A percentile compares a stretch with the other conserved stretches of the same genome.
Conservation (phyloP, 495 filamentous ascomycete species). For the Annulohypoxylon moriforme region DNA sequence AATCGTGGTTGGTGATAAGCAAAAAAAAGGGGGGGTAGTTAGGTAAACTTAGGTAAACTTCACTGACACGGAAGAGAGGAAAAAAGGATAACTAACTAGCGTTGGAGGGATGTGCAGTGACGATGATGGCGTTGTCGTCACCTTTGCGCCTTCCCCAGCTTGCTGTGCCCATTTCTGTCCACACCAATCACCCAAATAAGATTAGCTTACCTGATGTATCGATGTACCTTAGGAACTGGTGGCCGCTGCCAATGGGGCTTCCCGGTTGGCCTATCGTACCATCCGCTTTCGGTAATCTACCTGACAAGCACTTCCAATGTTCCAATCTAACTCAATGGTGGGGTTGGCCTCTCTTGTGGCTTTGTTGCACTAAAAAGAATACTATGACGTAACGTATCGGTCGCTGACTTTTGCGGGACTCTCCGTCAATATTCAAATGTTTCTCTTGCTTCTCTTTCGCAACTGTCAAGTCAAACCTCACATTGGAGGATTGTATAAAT, state of each 20-base stretch:
- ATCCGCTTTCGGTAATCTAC: conserved; percentile 40
- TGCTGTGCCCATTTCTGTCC: conserved; percentile 23
- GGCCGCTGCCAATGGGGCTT: conserved; percentile 3
- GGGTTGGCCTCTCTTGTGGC: conserved; percentile 21
- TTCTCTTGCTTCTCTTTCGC: neutral
- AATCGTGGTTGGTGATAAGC: neutral
- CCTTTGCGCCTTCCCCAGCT: conserved; percentile 35
- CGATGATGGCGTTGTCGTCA: conserved; percentile 45
- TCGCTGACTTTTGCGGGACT: neutral
- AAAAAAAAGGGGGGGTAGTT: conserved; percentile 2
- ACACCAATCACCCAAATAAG: conserved; percentile 23
- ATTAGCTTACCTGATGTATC: conserved; percentile 30
- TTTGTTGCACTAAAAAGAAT: conserved; percentile 12
- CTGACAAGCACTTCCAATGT: conserved; percentile 3
- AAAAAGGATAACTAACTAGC: conserved; percentile 23
- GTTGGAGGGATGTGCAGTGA: conserved; percentile 24
- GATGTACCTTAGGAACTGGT: neutral
- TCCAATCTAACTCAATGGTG: neutral
- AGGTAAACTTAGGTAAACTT: neutral
- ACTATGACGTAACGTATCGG: conserved; percentile 4
- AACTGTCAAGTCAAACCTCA: neutral
- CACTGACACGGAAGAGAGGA: neutral
- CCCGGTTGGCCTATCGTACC: conserved; percentile 12
- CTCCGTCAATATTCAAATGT: conserved; percentile 11
- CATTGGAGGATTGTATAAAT: neutral